A percentile compares a stretch with the other conserved stretches of the same genome.
Evolutionary conservation across 176 grass and related monocot genomes (phyloP).

Genomic region (Bromus sterilis): DNA sequence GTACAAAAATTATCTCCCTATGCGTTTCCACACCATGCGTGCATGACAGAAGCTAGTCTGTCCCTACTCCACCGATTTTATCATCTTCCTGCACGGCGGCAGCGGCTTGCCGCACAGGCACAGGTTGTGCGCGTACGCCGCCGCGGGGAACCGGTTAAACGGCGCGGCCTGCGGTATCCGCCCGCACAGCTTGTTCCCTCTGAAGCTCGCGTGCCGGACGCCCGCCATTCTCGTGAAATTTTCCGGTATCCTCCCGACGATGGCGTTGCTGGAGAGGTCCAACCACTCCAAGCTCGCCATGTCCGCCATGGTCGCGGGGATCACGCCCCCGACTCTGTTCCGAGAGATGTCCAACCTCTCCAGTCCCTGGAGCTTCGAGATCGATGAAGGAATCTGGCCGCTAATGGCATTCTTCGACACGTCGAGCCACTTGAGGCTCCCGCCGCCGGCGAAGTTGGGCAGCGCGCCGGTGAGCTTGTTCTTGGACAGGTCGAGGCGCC

Average conservation of each 20-base stretch:
- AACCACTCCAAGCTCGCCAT: conserved; percentile 54
- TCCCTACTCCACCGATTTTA: not conserved
- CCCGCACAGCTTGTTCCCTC: conserved; percentile 60
- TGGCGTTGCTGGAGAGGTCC: conserved; percentile 41
- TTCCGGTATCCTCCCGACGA: conserved; percentile 65
- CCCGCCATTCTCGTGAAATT: conserved; percentile 34
- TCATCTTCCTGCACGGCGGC: conserved; percentile 53
- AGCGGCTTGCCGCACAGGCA: conserved; percentile 80
- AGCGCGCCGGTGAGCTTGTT: conserved; percentile 58
- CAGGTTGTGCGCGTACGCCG: conserved; percentile 70
- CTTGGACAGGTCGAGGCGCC: conserved; percentile 63
- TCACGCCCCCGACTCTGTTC: conserved; percentile 45
- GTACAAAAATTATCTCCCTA: no score
- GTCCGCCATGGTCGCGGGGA: conserved; percentile 47
- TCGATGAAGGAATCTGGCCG: conserved; percentile 60
- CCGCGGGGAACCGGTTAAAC: conserved; percentile 46
- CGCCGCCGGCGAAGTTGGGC: conserved; percentile 34
- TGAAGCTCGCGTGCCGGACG: conserved; percentile 61
- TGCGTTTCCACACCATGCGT: no score
- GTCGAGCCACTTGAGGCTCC: conserved; percentile 38
- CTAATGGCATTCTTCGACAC: conserved; percentile 49
- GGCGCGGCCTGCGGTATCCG: conserved; percentile 57
- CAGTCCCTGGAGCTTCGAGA: conserved; percentile 28
- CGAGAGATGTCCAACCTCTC: conserved; percentile 60
- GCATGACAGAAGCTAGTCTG: not conserved